phyloP scores from a whole-genome alignment of 768 basidiomycete genomes.

The Phlegmacium glaucopus region DNA sequence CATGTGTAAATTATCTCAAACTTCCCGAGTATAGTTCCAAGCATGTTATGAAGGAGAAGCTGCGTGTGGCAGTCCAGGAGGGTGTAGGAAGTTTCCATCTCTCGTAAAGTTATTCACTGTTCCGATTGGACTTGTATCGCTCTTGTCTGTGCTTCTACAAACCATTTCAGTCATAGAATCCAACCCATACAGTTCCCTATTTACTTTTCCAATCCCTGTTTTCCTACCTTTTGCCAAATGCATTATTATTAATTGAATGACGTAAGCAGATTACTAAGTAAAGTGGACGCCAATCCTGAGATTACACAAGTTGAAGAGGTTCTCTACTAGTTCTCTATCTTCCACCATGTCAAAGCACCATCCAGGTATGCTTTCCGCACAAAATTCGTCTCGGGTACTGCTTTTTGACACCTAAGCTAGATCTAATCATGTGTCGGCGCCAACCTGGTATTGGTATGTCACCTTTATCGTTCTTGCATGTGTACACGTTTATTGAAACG shows the following conservation, averaged over 20 bases:
- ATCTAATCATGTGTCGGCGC: conserved; percentile 97
- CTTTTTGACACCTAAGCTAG: conserved; percentile 35
- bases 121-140: conserved; percentile 7
- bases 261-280: not conserved
- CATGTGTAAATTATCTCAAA: conserved; percentile 96
- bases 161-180: not conserved
- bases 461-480: not conserved
- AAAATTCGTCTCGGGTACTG: not conserved
- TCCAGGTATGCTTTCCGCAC: conserved; percentile 49
- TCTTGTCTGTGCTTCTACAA: conserved; percentile 6
- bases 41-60: conserved; percentile 77
- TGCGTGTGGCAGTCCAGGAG: conserved; percentile 84
- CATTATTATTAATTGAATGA: no score
- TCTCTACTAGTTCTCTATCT: not conserved
- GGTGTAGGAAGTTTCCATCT: conserved; percentile 97
- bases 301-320: not conserved
- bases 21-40: conserved; percentile 93
- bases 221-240: not conserved
- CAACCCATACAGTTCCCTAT: not conserved
- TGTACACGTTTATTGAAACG: not conserved
- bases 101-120: conserved; percentile 50
- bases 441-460: conserved; percentile 90
- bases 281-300: no score
- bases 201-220: not conserved
- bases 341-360: conserved; percentile 83